These are phyloP conservation scores for Fomitopsis pinicola DNA, from an alignment of 1,284 basidiomycete genomes.

Conservation along the genomic window DNA sequence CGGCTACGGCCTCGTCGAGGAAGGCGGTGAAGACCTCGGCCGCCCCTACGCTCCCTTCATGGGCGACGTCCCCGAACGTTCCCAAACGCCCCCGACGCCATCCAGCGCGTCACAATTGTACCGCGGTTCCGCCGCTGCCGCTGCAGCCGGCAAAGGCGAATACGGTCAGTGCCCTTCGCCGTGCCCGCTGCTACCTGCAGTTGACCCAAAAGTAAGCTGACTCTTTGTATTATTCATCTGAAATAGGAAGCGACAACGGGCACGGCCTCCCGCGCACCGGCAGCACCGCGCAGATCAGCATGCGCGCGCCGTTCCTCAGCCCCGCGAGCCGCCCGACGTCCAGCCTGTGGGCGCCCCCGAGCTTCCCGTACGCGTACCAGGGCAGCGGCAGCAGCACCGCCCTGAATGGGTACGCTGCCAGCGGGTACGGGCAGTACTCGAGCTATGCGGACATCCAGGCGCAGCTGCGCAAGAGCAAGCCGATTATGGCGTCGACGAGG, in stretches of 20 bases:
- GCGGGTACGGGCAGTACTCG: constrained; percentile 1
- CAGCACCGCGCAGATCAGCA: constrained; percentile 37
- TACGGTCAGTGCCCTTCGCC: constrained; percentile 11
- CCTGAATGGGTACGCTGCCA: constrained; percentile 2
- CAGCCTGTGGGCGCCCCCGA: constrained; percentile 56
- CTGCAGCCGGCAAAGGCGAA: constrained; percentile 16
- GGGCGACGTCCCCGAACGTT: constrained; percentile 20
- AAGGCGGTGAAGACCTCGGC: constrained; percentile 22
- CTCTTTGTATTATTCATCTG: constrained; percentile 1
- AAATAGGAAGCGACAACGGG: constrained; percentile 1
- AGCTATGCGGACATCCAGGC: constrained; percentile 9
- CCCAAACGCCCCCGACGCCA: constrained; percentile 24
- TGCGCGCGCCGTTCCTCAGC: constrained; percentile 64
- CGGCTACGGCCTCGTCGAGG: constrained; percentile 14
- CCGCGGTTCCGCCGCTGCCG: constrained; percentile 43
- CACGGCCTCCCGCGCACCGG: constrained; percentile 33
- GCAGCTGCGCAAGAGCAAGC: constrained; percentile 31
- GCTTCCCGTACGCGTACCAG: constrained; percentile 31
- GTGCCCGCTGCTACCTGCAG: neutral
- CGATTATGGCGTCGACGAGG: constrained; percentile 43
- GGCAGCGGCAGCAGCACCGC: constrained; percentile 31
- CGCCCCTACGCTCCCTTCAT: constrained; percentile 55
- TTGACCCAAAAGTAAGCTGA: constrained; percentile 4
- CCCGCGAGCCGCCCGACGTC: constrained; percentile 60
- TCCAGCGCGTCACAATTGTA: constrained; percentile 35